Base-by-base conservation (phyloP, 345 rosid species). In the Punica granatum region DNA sequence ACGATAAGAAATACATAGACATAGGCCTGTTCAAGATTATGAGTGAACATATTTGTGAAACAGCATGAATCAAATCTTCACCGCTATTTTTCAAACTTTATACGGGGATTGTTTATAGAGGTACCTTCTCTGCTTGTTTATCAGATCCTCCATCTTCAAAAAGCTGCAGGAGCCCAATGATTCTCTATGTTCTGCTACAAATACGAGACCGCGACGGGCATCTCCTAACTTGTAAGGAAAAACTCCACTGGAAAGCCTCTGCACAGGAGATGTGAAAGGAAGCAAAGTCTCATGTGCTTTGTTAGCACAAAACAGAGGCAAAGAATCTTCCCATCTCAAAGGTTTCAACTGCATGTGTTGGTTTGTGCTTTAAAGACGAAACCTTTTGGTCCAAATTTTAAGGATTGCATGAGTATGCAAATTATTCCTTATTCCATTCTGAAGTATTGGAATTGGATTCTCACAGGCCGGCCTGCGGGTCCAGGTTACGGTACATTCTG, bases 61-160 rank as follows among this genome's bases (percentile, higher is more conserved):
- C 36, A 25, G n/a, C 26, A 16, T 7, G 12, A 31, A 31, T 14
- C 1, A 44, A 11, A 44, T 44, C 5, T 37, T 7, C 12, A 16
- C 26, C 26, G 56, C n/a, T n/a, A n/a, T 37, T 37, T 11, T 37
- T 37, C 41, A 37, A 37, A 37, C 41, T 37, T 37, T 37, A 4
- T 37, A 37, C 11, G 41, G 19, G 7, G 46, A 23, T 6, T 21
- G 13, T 36, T 35, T 36, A 37, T 12, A 14, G 33, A 63, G 46
- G 42, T 62, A 76, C 85, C 82, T 76, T 74, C 59, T 62, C 66
- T 81, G 77, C 67, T 53, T 42, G 69, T 53, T 49, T 13, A 42
- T 34, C 2, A 70, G 68, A 65, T 63, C 33, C 65, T 76, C 76
- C 78, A 76, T 74, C 61, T 49, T 43, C 67, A 18, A 21, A 53